phyloP scores from a whole-genome alignment of 139 green algal species.

The Choricystis sp. region DNA sequence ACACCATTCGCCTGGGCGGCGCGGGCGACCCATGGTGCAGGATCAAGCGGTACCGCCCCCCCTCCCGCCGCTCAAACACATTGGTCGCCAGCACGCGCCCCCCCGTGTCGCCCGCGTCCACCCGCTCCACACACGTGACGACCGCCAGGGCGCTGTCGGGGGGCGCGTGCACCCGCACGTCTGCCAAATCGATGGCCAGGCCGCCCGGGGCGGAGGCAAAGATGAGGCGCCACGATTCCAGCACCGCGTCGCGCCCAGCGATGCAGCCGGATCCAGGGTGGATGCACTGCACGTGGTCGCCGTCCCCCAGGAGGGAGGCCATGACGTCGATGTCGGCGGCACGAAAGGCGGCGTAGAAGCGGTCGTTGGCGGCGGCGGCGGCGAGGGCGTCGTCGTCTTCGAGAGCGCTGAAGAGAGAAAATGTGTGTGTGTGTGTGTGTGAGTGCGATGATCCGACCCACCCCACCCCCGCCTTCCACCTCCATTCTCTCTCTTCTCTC shows the following conservation, averaged over 20 bases:
- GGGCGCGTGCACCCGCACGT: constrained; percentile 43
- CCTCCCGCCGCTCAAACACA: constrained; percentile 55
- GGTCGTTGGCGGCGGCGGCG: constrained; percentile 60
- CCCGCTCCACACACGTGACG: constrained; percentile 64
- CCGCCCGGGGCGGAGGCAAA: constrained; percentile 31
- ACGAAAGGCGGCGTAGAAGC: constrained; percentile 65
- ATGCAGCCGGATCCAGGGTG: constrained; percentile 55
- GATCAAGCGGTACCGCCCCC: background rate
- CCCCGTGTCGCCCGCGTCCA: constrained; percentile 39
- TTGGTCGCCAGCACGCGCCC: constrained; percentile 65
- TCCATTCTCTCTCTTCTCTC: background rate
- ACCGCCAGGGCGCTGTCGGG: constrained; percentile 21
- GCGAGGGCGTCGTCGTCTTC: constrained; percentile 28
- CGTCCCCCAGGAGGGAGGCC: constrained; percentile 46
- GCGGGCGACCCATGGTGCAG: background rate
- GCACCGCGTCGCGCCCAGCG: constrained; percentile 40
- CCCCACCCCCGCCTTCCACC: background rate
- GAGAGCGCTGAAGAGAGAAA: background rate
- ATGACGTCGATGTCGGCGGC: constrained; percentile 46
- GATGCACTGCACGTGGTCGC: constrained; percentile 68
- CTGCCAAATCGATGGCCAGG: constrained; percentile 45
- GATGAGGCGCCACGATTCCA: constrained; percentile 62
- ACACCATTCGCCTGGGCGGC: background rate
- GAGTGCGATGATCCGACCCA: background rate
- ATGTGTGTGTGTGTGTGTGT: background rate